Base-by-base conservation (phyloP, 306 rosid genomes). In the Citrullus mucosospermus region DNA sequence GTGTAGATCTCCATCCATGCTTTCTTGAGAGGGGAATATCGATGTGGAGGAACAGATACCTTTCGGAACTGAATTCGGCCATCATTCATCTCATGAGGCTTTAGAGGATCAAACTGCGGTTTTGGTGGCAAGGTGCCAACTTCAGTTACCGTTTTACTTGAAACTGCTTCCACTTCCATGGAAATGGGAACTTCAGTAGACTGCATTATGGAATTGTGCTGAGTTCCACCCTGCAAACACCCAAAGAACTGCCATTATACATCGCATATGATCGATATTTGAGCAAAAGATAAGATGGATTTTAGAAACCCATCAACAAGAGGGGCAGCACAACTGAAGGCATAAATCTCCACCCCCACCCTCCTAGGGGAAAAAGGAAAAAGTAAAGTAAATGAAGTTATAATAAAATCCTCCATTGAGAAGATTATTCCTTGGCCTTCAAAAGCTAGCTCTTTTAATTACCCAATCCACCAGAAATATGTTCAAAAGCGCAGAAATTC, bases 1-100 rank as follows among this genome's bases (percentile, higher is more conserved):
- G 93, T 87, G 71, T 93, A 93, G 22, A 93, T 75, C 2, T 91
- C 95, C 98, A 93, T 87, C 96, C 98, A 93, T 56, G 82, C 85
- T 83, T 93, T 93, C 90, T 88, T 93, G 78, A 93, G 96, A 55
- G 96, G 98, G 0, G 94, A 81, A 43, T 87, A 93, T 3, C 98
- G 91, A 85, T 93, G 95, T 0, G 89, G 90, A 5, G 98, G 98
- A 79, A 93, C 98, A 13, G 92, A 85, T 65, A 93, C 94, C 80
- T 86, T 89, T 30, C 90, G 86, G 72, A 93, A 93, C 80, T 93
- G 98, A 80, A 93, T 88, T 78, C 76, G 88, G 28, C 95, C 96
- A 89, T 90, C 88, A 13, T 90, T 87, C 93, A 93, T 91, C 88
- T 91, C 98, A 87, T 89, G 95, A 72, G 98, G 88, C 80, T 88